These are phyloP conservation scores for Smallanthus sonchifolius DNA, from an alignment of 129 eudicot species.

Conservation along the genomic window DNA sequence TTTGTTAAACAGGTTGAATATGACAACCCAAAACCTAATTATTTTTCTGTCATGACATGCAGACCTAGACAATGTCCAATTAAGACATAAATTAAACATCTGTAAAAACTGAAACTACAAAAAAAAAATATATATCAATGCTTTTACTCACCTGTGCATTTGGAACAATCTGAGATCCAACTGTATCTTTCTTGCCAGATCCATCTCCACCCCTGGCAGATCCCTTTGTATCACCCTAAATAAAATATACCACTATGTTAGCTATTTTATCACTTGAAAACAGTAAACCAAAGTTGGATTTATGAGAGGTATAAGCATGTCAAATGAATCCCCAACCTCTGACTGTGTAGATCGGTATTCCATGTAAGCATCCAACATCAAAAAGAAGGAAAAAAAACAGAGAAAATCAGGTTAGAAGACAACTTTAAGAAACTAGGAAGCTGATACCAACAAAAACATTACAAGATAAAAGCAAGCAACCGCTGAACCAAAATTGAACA, in stretches of 20 bases:
- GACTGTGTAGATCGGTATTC: constrained; percentile 41
- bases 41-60: background rate
- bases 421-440: background rate
- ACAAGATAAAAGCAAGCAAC: background rate
- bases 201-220: constrained; percentile 78
- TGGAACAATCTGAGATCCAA: constrained; percentile 60
- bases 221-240: constrained; percentile 89
- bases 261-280: background rate
- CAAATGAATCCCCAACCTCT: constrained; percentile 46
- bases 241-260: constrained; percentile 1
- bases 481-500: background rate
- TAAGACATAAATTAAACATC: background rate
- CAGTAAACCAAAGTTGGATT: background rate
- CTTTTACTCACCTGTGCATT: constrained; percentile 53
- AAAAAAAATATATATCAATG: background rate
- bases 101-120: background rate
- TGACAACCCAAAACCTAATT: background rate
- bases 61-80: background rate
- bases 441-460: background rate
- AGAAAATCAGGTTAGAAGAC: constrained; percentile 23
- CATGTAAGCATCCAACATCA: constrained; percentile 15
- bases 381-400: background rate
- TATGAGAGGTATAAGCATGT: background rate
- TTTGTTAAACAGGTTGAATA: background rate
- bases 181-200: constrained; percentile 52